A percentile compares a stretch with the other conserved stretches of the same genome.
Conservation (phyloP, 1,284 basidiomycete genomes). For the Trichosporon inkin region DNA sequence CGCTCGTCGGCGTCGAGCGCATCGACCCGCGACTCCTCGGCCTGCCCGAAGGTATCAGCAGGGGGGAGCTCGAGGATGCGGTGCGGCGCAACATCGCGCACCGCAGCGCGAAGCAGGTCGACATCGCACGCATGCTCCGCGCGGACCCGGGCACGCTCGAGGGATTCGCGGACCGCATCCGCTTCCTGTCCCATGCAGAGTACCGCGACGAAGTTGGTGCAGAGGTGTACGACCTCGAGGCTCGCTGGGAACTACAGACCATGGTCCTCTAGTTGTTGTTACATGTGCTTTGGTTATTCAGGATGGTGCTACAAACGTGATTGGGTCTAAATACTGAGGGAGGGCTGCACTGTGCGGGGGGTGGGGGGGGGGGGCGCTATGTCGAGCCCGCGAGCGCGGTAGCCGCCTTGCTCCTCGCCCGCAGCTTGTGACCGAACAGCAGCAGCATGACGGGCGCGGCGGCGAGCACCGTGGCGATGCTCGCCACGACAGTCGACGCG, state of each 20-base stretch:
- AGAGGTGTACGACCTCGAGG: conserved; percentile 5
- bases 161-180: conserved; percentile 5
- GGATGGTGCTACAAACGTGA: background rate
- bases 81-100: background rate
- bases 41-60: background rate
- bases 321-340: background rate
- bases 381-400: conserved; percentile 28
- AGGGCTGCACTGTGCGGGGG: no score
- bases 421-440: conserved; percentile 39
- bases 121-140: background rate
- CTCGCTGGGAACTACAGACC: background rate
- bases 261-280: background rate
- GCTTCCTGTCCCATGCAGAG: background rate
- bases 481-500: conserved; percentile 45
- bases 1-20: background rate
- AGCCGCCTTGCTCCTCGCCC: conserved; percentile 44
- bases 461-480: conserved; percentile 39
- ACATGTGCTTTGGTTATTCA: background rate
- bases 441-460: conserved; percentile 44
- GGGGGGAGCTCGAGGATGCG: background rate
- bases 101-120: background rate
- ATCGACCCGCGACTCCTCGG: background rate
- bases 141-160: background rate
- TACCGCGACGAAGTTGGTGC: background rate
- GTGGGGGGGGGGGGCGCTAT: no score